These are phyloP conservation scores for Mycena olivaceomarginata DNA, from an alignment of 768 basidiomycete species.

Conservation along the genomic window DNA sequence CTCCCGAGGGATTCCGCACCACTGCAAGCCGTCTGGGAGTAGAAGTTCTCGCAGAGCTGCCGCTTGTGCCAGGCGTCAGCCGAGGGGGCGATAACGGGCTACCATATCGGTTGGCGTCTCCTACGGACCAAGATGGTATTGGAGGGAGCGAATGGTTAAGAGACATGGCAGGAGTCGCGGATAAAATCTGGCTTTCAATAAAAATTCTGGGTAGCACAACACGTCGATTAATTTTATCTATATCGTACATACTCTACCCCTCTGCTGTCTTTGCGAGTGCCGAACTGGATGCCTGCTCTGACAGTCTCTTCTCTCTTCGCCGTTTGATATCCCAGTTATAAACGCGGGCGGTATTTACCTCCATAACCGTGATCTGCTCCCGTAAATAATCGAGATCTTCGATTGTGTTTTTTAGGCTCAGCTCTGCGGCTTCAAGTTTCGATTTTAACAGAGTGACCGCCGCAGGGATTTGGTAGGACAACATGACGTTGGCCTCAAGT, in stretches of 20 bases:
- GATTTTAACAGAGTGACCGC: slow-evolving; percentile 84
- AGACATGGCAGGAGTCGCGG: slow-evolving; percentile 49
- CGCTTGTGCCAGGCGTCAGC: slow-evolving; percentile 87
- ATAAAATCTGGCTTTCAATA: slow-evolving; percentile 39
- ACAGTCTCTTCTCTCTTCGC: slow-evolving; percentile 74
- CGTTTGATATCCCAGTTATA: slow-evolving; percentile 98
- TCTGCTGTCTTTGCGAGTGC: slow-evolving; percentile 11
- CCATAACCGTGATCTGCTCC: slow-evolving; percentile 98
- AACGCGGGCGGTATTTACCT: slow-evolving; percentile 94
- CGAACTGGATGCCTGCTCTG: slow-evolving; percentile 54
- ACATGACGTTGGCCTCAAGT: slow-evolving; percentile 95
- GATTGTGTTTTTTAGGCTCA: slow-evolving; percentile 77
- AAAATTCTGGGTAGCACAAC: not conserved
- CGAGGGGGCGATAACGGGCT: slow-evolving; percentile 81
- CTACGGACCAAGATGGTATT: slow-evolving; percentile 43
- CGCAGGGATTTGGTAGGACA: slow-evolving; percentile 90
- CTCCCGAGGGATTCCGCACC: slow-evolving; percentile 76
- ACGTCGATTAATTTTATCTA: slow-evolving; percentile 1
- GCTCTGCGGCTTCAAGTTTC: slow-evolving; percentile 85
- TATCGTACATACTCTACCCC: slow-evolving; percentile 19
- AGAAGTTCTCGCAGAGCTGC: slow-evolving; percentile 86
- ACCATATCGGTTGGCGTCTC: slow-evolving; percentile 63
- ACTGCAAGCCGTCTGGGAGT: slow-evolving; percentile 76
- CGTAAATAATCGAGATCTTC: slow-evolving; percentile 95
- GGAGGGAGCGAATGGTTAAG: slow-evolving; percentile 51